Base-by-base conservation (phyloP, 2,329 filamentous ascomycete species). In the Pseudogymnoascus sp. region DNA sequence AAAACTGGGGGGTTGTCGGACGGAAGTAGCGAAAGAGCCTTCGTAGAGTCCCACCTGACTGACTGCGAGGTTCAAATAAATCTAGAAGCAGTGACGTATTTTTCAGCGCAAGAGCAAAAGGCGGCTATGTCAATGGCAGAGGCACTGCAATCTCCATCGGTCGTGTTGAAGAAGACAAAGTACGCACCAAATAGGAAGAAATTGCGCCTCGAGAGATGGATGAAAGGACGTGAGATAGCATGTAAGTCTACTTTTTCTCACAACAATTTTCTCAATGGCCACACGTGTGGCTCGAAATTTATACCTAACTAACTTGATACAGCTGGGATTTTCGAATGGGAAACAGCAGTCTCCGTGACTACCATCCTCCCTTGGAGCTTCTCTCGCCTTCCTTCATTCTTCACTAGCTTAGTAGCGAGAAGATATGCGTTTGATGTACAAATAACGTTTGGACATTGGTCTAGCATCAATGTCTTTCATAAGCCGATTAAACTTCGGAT, bases 391-490 rank as follows among this genome's bases (percentile, higher is more conserved):
- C 57, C 57, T 36, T 61, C 57, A 34, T 61, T 61, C 39, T 61
- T 36, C 19, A 37, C 57, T 21, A 61, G 11, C 19, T 61, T 61
- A 21, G 31, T 61, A 61, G 57, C 57, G n/a, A 61, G 57, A 23
- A 61, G 57, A 61, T 61, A 61, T 36, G 57, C 57, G 57, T 39
- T 61, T 39, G 28, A 61, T 61, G 34, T 61, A 14, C 31, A 61
- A 6, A 61, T 61, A 6, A 36, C 21, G 31, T 39, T 61, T 36
- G 14, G 57, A 16, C 39, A 28, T 36, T 21, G 25, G 39, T 8
- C 34, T 14, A 1, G 57, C 34, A 61, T 61, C 7, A 43, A 5
- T 8, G 25, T 13, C 51, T 60, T 60, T 10, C 11, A 60, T 31
- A 61, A 31, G 31, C 31, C 57, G 31, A 39, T 31, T 21, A 61